Percentiles rank a stretch among this genome's conserved stretches.
Conservation (phyloP, 495 filamentous ascomycete species). For the Neurospora sp. region DNA sequence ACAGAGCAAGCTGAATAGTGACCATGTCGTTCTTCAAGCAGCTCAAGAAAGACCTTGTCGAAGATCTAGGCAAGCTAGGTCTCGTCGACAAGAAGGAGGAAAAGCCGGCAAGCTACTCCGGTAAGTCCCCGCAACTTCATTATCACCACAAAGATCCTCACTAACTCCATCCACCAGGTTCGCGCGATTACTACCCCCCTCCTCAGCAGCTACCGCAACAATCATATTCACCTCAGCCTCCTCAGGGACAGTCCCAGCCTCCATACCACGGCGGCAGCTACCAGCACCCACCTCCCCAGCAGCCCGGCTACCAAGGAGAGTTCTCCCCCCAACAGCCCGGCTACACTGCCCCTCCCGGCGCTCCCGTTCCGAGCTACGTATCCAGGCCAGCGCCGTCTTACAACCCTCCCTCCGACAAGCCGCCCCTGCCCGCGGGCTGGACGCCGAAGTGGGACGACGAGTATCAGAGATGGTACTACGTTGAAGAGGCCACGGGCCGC, state of each 20-base stretch:
- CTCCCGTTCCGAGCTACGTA: not conserved
- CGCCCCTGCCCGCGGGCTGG: constrained; percentile 51
- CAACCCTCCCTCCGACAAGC: constrained; percentile 34
- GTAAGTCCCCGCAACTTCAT: not conserved
- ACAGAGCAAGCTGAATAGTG: not conserved
- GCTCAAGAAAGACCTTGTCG: constrained; percentile 12
- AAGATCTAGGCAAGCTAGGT: constrained; percentile 12
- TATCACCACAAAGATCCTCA: not conserved
- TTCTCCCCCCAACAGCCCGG: not conserved
- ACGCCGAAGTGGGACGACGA: constrained; percentile 47
- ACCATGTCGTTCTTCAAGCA: constrained; percentile 25
- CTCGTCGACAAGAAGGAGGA: constrained; percentile 15
- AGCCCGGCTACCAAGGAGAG: constrained; percentile 1
- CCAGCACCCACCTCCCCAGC: constrained; percentile 8
- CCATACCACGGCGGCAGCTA: constrained; percentile 22
- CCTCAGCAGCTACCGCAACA: constrained; percentile 6
- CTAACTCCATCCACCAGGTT: not conserved
- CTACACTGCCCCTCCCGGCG: constrained; percentile 11
- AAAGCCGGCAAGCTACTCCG: constrained; percentile 1
- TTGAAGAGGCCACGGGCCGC: constrained; percentile 48
- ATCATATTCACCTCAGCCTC: constrained; percentile 10
- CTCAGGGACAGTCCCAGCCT: constrained; percentile 11
- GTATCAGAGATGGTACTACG: constrained; percentile 49
- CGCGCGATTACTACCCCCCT: constrained; percentile 1
- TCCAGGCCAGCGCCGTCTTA: constrained; percentile 29